phyloP scores from a whole-genome alignment of 2,329 filamentous ascomycete species.

The Colletotrichum sidae region DNA sequence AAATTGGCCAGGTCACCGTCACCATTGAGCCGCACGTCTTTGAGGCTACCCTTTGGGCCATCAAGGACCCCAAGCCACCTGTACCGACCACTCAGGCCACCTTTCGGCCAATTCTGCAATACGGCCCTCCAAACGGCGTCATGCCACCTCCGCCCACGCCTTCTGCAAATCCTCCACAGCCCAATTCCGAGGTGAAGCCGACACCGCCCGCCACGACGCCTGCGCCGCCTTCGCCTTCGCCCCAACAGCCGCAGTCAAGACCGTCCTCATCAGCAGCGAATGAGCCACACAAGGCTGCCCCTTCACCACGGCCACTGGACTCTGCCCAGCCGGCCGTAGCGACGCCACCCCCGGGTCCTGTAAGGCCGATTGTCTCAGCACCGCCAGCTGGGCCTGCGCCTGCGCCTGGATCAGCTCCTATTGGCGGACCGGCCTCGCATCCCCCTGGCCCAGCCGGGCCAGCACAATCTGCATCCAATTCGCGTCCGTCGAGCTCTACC shows the following conservation, averaged over 20 bases:
- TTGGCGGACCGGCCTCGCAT: conserved; percentile 38
- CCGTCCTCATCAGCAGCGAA: conserved; percentile 20
- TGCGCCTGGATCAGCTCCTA: conserved; percentile 37
- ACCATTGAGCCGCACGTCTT: conserved; percentile 85
- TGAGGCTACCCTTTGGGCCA: conserved; percentile 78
- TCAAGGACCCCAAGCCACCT: conserved; percentile 71
- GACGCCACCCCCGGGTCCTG: conserved; percentile 15
- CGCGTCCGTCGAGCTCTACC: conserved; percentile 36
- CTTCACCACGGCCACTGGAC: conserved; percentile 8
- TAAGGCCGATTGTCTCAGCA: conserved; percentile 17
- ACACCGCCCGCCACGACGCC: conserved; percentile 27
- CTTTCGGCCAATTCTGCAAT: conserved; percentile 71
- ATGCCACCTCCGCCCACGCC: conserved; percentile 63
- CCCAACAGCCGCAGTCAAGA: conserved; percentile 16
- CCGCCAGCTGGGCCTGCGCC: conserved; percentile 39
- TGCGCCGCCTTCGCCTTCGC: conserved; percentile 24
- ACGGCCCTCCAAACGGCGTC: conserved; percentile 71
- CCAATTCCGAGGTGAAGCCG: conserved; percentile 40
- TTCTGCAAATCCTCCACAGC: conserved; percentile 23
- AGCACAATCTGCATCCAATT: conserved; percentile 41
- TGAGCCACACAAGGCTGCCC: conserved; percentile 6
- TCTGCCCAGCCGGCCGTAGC: conserved; percentile 12
- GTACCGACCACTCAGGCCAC: conserved; percentile 38
- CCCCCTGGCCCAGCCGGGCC: conserved; percentile 30
- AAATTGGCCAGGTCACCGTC: conserved; percentile 78